These are phyloP conservation scores for Sugiyamaella novakii DNA, from an alignment of 1,139 yeast species.

Conservation along the genomic window DNA sequence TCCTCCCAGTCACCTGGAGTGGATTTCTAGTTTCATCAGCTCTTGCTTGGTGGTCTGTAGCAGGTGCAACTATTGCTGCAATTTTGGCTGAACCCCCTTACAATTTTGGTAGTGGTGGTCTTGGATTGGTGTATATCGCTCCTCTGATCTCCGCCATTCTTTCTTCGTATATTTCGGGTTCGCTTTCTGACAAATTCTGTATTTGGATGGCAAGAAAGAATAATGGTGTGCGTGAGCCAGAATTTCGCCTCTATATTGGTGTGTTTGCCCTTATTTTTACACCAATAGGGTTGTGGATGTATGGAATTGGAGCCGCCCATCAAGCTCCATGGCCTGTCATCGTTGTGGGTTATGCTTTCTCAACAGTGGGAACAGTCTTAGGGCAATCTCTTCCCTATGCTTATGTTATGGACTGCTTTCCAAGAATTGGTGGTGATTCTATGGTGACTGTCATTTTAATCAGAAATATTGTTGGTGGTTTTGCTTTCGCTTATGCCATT, in stretches of 20 bases:
- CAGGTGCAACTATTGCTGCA: slow-evolving; percentile 60
- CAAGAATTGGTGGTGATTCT: slow-evolving; percentile 53
- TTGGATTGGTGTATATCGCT: slow-evolving; percentile 76
- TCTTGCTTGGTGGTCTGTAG: slow-evolving; percentile 55
- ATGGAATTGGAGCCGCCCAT: slow-evolving; percentile 74
- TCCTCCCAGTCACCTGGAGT: slow-evolving; percentile 64
- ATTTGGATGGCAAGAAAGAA: slow-evolving; percentile 68
- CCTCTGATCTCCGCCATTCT: slow-evolving; percentile 49
- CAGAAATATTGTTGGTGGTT: slow-evolving; percentile 45
- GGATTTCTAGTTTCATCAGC: slow-evolving; percentile 65
- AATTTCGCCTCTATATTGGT: slow-evolving; percentile 68
- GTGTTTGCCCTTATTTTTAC: slow-evolving; percentile 63
- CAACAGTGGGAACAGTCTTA: slow-evolving; percentile 39
- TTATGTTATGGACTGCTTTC: slow-evolving; percentile 57
- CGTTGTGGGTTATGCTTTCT: slow-evolving; percentile 38
- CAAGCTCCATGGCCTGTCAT: slow-evolving; percentile 58
- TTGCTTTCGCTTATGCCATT: slow-evolving; percentile 52
- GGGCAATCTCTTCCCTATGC: slow-evolving; percentile 56
- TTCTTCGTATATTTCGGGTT: slow-evolving; percentile 70
- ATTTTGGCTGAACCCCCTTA: slow-evolving; percentile 57
- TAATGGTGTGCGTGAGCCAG: slow-evolving; percentile 73
- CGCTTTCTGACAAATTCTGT: slow-evolving; percentile 64
- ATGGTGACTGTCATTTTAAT: slow-evolving; percentile 47
- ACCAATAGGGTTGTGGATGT: slow-evolving; percentile 70
- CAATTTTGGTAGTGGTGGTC: slow-evolving; percentile 66